Conservation (phyloP, 2,329 filamentous ascomycete species). For the Trichophyton verrucosum region DNA sequence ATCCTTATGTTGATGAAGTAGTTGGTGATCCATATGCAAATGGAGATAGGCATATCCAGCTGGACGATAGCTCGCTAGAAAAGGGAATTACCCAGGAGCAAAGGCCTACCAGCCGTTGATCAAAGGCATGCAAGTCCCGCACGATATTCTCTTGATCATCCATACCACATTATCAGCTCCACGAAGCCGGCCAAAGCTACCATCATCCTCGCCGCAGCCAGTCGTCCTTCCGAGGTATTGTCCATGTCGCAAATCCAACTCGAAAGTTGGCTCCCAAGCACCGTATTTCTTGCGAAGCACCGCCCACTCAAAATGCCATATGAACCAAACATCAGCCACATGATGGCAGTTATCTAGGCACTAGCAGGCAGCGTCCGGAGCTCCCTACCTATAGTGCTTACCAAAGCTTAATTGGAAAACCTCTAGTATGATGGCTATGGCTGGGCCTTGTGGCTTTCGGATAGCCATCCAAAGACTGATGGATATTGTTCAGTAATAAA, state of each 20-base stretch:
- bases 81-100: neutral
- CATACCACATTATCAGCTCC: neutral
- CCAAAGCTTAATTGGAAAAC: conserved; percentile 14
- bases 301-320: conserved; percentile 16
- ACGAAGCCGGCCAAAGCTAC: neutral
- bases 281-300: conserved; percentile 15
- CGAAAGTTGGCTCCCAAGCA: neutral
- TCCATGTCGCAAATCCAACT: conserved; percentile 1
- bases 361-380: neutral
- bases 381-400: neutral
- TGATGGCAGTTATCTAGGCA: neutral
- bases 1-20: neutral
- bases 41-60: neutral
- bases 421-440: conserved; percentile 16
- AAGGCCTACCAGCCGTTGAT: neutral
- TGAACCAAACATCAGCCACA: conserved; percentile 8
- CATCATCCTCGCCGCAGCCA: neutral
- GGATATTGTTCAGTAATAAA: conserved; percentile 14
- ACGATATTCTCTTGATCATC: no score
- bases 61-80: neutral
- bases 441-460: conserved; percentile 18
- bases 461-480: conserved; percentile 17
- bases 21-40: neutral
- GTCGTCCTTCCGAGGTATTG: neutral
- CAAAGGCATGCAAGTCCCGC: neutral